Percentiles rank a stretch among this genome's conserved stretches.
Evolutionary conservation across 2,329 filamentous ascomycete genomes (phyloP).

Genomic region (Alternaria gaisen): DNA sequence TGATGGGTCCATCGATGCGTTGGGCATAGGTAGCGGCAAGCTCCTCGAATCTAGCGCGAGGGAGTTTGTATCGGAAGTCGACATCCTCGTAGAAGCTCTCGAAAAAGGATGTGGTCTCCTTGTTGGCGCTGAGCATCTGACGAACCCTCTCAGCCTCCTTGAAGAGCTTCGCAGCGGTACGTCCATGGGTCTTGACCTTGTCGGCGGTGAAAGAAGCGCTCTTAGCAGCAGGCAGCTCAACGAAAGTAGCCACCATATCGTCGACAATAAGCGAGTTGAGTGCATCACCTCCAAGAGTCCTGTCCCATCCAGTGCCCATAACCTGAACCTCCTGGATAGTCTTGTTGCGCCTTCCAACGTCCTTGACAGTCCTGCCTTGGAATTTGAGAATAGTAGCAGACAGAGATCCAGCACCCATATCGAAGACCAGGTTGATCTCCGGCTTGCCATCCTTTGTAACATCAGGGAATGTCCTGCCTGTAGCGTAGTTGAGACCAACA

Average conservation of each 20-base stretch:
- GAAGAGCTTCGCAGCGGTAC: slow-evolving; percentile 86
- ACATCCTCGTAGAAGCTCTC: slow-evolving; percentile 91
- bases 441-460: slow-evolving; percentile 83
- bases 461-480: slow-evolving; percentile 85
- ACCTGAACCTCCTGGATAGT: slow-evolving; percentile 95
- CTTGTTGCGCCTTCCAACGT: slow-evolving; percentile 93
- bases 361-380: slow-evolving; percentile 88
- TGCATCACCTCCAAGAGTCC: slow-evolving; percentile 85
- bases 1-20: slow-evolving; percentile 74
- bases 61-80: slow-evolving; percentile 91
- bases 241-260: slow-evolving; percentile 84
- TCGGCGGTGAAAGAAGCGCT: slow-evolving; percentile 69
- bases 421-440: slow-evolving; percentile 92
- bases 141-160: slow-evolving; percentile 89
- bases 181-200: slow-evolving; percentile 76
- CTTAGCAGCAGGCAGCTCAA: slow-evolving; percentile 70
- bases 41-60: slow-evolving; percentile 80
- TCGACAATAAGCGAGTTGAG: slow-evolving; percentile 89
- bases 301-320: slow-evolving; percentile 86
- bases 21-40: slow-evolving; percentile 73
- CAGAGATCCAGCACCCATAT: slow-evolving; percentile 96
- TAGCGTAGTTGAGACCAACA: slow-evolving; percentile 95
- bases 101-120: slow-evolving; percentile 79
- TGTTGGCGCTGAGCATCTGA: slow-evolving; percentile 92
- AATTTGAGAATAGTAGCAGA: slow-evolving; percentile 91